These are phyloP conservation scores for Pyrenophora graminea DNA, from an alignment of 2,329 filamentous ascomycete species.

Conservation along the genomic window DNA sequence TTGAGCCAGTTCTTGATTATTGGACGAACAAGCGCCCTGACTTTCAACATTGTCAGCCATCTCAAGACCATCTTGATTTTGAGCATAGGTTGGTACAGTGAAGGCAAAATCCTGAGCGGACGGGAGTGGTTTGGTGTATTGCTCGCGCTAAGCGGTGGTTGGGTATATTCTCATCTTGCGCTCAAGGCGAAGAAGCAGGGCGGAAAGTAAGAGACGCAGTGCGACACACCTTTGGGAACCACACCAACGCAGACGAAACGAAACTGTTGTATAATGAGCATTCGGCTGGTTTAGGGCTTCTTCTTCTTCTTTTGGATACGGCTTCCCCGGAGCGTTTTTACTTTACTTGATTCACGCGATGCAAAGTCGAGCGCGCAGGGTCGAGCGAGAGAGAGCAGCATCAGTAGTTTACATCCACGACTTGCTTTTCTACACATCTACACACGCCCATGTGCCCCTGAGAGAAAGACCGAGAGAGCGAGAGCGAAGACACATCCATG, in stretches of 20 bases:
- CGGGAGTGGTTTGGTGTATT: constrained; percentile 50
- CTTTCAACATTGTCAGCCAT: constrained; percentile 49
- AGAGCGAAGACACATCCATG: too few relatives aligned
- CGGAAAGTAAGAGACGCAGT: constrained; percentile 24
- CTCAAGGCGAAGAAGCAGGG: constrained; percentile 44
- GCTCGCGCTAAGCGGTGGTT: constrained; percentile 52
- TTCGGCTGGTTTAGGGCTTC: not conserved
- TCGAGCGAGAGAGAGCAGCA: not conserved
- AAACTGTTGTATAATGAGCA: not conserved
- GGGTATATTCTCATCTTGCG: constrained; percentile 51
- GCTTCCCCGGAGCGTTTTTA: not conserved
- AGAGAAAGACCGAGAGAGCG: too few relatives aligned
- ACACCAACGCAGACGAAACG: not conserved
- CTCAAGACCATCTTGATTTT: constrained; percentile 54
- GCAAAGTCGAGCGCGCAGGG: not conserved
- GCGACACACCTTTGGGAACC: not conserved
- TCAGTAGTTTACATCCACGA: not conserved
- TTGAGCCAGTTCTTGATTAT: constrained; percentile 52
- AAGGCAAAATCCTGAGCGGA: constrained; percentile 47
- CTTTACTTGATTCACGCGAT: not conserved
- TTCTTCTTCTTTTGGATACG: not conserved
- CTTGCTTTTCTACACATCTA: too few relatives aligned
- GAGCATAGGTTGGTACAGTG: constrained; percentile 53
- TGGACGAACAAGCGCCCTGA: constrained; percentile 46
- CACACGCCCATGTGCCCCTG: too few relatives aligned